Base-by-base conservation (phyloP, 768 basidiomycete species). In the Asterophora lycoperdoides region DNA sequence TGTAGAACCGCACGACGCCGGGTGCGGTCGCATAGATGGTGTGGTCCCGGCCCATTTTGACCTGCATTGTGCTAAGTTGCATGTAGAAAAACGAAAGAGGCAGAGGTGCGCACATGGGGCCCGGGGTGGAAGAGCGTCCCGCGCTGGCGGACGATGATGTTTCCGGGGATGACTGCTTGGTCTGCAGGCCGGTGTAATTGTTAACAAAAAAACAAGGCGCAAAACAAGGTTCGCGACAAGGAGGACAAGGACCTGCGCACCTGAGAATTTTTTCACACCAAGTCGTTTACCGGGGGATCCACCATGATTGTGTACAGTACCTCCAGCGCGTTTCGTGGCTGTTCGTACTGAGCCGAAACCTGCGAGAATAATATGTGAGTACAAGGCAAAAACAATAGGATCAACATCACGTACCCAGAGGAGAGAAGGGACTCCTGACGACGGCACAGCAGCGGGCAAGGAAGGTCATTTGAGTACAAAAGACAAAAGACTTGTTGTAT, bases 251-350 rank as follows among this genome's bases (percentile, higher is more conserved):
- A 19, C 8, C 10, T 9, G 23, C 77, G 50, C 55, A 89, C 95
- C 94, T 55, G 92, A 93, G 68, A 93, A 98, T 68, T 92, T 93
- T 73, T 98, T 99, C 35, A 98, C 75, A 57, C 96, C 96, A 26
- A 99, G 72, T 18, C 96, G 84, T 68, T 92, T 87, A 55, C 96
- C 96, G 10, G 92, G 86, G 0, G 93, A 93, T 52, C 90, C 88
- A 51, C 95, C 84, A 58, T 93, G 87, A 65, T 98, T 98, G 65
- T 87, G 84, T 2, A 93, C 87, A 7, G 87, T 90, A 34, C 96
- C 96, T 58, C 94, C 95, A 38, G 93, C 95, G 36, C 92, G 84
- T 69, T 99, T 99, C 49, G 96, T 97, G 30, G 96, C 93, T 10
- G 88, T 95, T 62, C 95, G 85, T 41, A 95, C 74, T 36, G 93